Evolutionary conservation across 2,329 filamentous ascomycete species (phyloP), one percentile per base, ranked within the genome.

Genomic region (Ascochyta koolunga): DNA sequence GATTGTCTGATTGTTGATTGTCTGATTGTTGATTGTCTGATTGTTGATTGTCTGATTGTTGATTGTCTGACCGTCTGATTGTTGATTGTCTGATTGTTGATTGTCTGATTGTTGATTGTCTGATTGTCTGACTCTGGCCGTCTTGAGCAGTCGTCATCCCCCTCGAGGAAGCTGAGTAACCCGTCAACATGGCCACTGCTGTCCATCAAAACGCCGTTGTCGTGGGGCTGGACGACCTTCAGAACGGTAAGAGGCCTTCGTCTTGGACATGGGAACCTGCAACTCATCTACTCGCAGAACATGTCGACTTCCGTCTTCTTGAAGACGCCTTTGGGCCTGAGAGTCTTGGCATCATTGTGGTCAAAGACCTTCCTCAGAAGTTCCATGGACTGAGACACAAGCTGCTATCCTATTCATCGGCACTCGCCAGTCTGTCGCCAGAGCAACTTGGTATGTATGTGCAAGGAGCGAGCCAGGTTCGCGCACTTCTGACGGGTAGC

Each of bases 331-430:
- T 99, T 71, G 95, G 95, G 0, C 91, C 93, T 1, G 86, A 90
- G 22, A 96, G 92, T 2, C 80, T 98, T 11, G 95, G 95, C 0
- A 96, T 99, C 46, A 88, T 99, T 50, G 80, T 98, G n/a, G 93
- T 99, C 41, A 91, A 89, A 71, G 90, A 92, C 70, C 84, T 98
- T 0, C 90, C 92, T 0, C 59, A 81, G 5, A 80, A 85, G 46
- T 99, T 96, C 66, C 76, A 83, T 13, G 76, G 82, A n/a, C 78
- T 97, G 37, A 85, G 95, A 56, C 84, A 84, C 54, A 83, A 84
- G 55, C 83, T 96, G 2, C 82, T 99, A 6, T 95, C 91, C 0
- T 95, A 95, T 71, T 87, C 92, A 4, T 96, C 91, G 0, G 95
- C 96, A 71, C 85, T 98, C 33, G 95, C 90, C 29, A 92, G 92